Conservation (phyloP, 768 basidiomycete genomes). For the Mycena albidolilacea region DNA sequence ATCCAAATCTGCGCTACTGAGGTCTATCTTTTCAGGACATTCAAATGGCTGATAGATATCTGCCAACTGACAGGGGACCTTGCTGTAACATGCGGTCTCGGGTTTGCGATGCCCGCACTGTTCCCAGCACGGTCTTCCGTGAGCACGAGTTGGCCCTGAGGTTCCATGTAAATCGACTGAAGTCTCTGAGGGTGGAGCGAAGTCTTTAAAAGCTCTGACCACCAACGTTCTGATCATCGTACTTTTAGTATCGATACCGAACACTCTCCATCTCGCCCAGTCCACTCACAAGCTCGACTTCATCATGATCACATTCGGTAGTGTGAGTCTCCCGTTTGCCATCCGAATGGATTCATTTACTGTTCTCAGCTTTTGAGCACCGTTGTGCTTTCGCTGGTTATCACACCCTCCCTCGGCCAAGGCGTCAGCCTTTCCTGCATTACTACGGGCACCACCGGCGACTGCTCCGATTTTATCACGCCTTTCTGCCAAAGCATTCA, state of each 20-base stretch:
- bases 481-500: background rate
- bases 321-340: background rate
- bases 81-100: background rate
- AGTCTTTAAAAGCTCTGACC: background rate
- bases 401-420: background rate
- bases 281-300: background rate
- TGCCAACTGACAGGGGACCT: background rate
- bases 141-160: background rate
- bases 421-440: background rate
- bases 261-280: background rate
- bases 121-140: background rate
- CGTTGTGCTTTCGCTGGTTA: background rate
- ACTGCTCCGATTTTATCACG: background rate
- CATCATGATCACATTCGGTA: background rate
- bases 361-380: background rate
- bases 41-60: background rate
- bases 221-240: background rate
- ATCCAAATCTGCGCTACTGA: background rate
- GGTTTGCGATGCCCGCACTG: background rate
- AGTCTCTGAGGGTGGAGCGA: background rate
- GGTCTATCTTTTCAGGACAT: background rate
- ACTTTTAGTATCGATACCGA: background rate
- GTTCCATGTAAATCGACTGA: background rate
- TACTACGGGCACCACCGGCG: background rate
- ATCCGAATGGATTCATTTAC: background rate